Conservation (phyloP, 306 rosid species). For the Cyamopsis tetragonoloba region DNA sequence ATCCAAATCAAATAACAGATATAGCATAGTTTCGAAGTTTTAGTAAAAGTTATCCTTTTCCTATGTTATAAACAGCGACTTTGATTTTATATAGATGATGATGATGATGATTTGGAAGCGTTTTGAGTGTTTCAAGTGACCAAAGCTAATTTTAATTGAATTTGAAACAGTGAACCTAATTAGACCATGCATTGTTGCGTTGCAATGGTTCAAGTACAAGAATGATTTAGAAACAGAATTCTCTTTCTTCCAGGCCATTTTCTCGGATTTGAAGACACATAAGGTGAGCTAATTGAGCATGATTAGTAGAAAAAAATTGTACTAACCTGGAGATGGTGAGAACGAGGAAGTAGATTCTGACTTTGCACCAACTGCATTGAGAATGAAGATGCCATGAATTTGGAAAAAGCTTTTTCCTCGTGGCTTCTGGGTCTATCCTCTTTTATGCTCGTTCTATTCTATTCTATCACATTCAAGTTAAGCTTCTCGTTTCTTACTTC, state of each 20-base stretch:
- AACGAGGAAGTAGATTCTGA: constrained; percentile 30
- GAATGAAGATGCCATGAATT: constrained; percentile 40
- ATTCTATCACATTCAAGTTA: not conserved
- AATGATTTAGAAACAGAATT: not conserved
- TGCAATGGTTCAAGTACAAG: not conserved
- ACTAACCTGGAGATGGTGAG: constrained; percentile 45
- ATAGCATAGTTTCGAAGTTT: no score
- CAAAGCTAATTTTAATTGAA: not conserved
- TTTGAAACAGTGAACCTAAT: not conserved
- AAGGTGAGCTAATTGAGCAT: no score
- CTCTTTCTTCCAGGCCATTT: no score
- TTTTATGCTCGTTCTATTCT: no score
- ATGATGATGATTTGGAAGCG: no score
- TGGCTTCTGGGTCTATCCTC: not conserved
- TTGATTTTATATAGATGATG: no score
- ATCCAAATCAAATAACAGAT: no score
- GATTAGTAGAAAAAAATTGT: not conserved
- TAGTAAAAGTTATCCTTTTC: not conserved
- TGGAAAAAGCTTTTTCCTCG: not conserved
- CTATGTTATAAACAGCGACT: no score
- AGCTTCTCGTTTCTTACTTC: not conserved
- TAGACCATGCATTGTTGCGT: not conserved
- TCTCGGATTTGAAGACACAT: no score
- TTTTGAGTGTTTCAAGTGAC: not conserved
- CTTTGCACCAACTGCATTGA: constrained; percentile 36